Evolutionary conservation across 2,329 filamentous ascomycete genomes (phyloP), one percentile per base, ranked within the genome.

Genomic region (Fonsecaea erecta): DNA sequence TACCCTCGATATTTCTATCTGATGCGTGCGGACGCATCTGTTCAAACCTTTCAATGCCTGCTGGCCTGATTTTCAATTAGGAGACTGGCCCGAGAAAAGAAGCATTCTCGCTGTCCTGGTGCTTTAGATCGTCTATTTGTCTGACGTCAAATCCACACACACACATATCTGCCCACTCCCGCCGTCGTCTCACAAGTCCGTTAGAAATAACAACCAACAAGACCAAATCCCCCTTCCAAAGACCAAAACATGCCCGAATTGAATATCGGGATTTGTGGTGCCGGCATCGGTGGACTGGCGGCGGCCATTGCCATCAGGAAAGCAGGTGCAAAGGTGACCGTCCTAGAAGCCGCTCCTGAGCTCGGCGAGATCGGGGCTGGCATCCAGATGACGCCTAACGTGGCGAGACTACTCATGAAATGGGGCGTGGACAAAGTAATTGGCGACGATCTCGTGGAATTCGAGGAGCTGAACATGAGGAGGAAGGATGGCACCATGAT

Each of bases 251-350:
- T 61, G 59, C 59, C 48, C 21, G 61, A 63, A 16, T 64, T 73
- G 28, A 60, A 70, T 34, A 65, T 75, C 43, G 73, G 73, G 26
- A 71, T 76, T 3, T 65, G 74, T n/a, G 79, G 79, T 18, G 78
- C 77, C 18, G 78, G 79, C 5, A 75, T 81, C 21, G 78, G 77
- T 3, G 79, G 79, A 11, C 73, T 81, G 7, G 79, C 79, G n/a
- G 77, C 80, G n/a, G 76, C 79, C 24, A 80, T 82, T 62, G 77
- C 79, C 65, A 75, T 78, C 52, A 74, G 77, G 16, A 72, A 76
- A 11, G 75, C 77, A 21, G 78, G 78, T 1, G 76, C 76, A 40
- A 68, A 71, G 16, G 76, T 68, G 26, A 68, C 66, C 1, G 56
- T 68, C 34, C 48, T 68, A 6, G 66, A 68, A 57, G 66, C 66